Percentiles rank a stretch among this genome's conserved stretches.
phyloP scores from a whole-genome alignment of 805 yeast genomes.

The Vanderwaltozyma tropicalis region DNA sequence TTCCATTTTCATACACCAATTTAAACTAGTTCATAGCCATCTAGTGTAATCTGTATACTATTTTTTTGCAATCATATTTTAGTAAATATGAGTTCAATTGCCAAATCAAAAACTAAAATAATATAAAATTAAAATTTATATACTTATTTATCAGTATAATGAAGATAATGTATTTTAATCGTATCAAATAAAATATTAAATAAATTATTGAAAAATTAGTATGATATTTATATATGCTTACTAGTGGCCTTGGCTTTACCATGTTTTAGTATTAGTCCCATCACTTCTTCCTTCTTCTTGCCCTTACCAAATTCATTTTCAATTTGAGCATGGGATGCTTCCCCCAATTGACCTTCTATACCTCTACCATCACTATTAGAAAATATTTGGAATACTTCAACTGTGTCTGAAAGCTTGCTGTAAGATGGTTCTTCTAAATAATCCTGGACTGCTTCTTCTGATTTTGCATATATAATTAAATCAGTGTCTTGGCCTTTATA shows the following conservation, averaged over 20 bases:
- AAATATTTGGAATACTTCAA: constrained; percentile 57
- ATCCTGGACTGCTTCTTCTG: constrained; percentile 35
- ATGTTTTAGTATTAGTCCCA: constrained; percentile 46
- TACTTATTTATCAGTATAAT: no score
- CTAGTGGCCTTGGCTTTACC: constrained; percentile 40
- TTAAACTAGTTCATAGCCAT: no score
- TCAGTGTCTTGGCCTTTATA: constrained; percentile 58
- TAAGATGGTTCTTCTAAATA: constrained; percentile 41
- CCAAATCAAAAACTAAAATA: no score
- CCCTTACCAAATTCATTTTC: constrained; percentile 57
- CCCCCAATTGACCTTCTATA: constrained; percentile 57
- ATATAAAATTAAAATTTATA: no score
- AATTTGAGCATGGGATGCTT: constrained; percentile 57
- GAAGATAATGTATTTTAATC: no score
- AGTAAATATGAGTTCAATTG: neutral
- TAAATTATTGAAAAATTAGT: constrained; percentile 17
- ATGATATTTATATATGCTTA: neutral
- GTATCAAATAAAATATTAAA: no score
- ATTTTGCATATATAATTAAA: constrained; percentile 55
- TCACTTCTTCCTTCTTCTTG: constrained; percentile 42
- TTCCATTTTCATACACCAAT: no score
- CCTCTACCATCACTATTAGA: constrained; percentile 52
- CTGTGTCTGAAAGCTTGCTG: constrained; percentile 41
- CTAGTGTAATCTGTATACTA: neutral
- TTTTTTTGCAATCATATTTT: neutral